Evolutionary conservation across 352 stramenopile genomes (phyloP).

Genomic region (Saprolegnia diclina): DNA sequence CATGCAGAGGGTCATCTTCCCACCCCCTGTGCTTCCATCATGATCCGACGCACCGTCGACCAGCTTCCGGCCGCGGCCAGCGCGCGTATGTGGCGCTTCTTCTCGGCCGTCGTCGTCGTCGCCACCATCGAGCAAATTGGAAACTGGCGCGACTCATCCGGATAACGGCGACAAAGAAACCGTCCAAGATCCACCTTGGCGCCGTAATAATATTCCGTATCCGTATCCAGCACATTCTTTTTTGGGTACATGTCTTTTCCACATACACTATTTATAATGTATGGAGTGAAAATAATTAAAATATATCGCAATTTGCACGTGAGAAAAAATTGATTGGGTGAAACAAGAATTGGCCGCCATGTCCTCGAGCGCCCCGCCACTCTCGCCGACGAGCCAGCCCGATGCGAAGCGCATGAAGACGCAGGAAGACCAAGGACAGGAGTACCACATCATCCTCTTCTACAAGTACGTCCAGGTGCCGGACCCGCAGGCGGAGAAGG

Average conservation of each 20-base stretch:
- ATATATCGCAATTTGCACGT: too few species aligned
- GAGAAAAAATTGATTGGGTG: constrained; percentile 17
- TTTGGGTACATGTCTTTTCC: not conserved
- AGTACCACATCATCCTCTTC: constrained; percentile 63
- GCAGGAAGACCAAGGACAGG: not conserved
- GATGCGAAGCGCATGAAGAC: constrained; percentile 20
- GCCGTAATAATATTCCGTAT: not conserved
- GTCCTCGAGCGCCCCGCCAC: not conserved
- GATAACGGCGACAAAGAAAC: constrained; percentile 1
- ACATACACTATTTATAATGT: not conserved
- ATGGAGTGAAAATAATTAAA: not conserved
- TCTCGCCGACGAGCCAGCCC: not conserved
- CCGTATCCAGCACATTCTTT: too few species aligned
- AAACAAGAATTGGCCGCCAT: not conserved
- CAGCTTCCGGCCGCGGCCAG: constrained; percentile 45
- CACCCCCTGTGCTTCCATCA: not conserved
- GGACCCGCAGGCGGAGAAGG: constrained; percentile 36
- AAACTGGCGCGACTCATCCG: too few species aligned
- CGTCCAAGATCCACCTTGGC: not conserved
- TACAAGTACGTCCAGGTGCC: constrained; percentile 67
- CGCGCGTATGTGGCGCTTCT: constrained; percentile 75
- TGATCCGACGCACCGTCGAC: constrained; percentile 37
- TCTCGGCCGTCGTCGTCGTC: constrained; percentile 28
- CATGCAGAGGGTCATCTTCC: not conserved
- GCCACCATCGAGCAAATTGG: constrained; percentile 10